Evolutionary conservation across 83 land plant genomes (phyloP), one percentile per base, ranked within the genome.

Genomic region (Picea engelmannii): DNA sequence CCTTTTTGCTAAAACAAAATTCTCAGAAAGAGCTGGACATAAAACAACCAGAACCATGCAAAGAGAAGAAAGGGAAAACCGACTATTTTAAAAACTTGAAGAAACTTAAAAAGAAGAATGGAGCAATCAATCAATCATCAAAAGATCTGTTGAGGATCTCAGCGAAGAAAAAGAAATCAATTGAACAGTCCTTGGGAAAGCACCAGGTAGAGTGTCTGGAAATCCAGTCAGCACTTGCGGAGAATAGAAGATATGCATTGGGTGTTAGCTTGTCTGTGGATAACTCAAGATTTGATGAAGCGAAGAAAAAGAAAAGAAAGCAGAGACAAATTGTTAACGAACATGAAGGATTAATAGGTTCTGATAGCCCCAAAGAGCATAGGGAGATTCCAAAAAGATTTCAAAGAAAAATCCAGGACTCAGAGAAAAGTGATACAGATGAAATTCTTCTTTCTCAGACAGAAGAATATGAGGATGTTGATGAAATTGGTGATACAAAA

Each of bases 241-340:
- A 59, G 40, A 35, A 24, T 78, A 21, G 35, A 24, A 77, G 66
- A 15, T 83, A 69, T 42, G 52, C 12, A 17, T 78, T 47, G 62
- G 86, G 47, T n/a, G 83, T 78, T 76, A 60, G 15, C 12, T 77
- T 79, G 49, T 60, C 83, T 63, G 13, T 47, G 3, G 91, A 84
- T 24, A 79, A 64, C 3, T 23, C 80, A 17, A 73, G 55, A 69
- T 40, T 31, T 76, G 78, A 81, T 80, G 88, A 82, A 27, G 79
- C 84, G 88, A 74, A 74, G 55, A 77, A 60, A 74, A 83, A 78
- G 38, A 27, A 74, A 80, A 66, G 79, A 66, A 89, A 82, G 65
- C 85, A 89, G 66, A 63, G 81, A 71, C 55, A 42, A 73, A 47
- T 73, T 73, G 76, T 47, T 47, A 44, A 73, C 25, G 21, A 17